phyloP scores from a whole-genome alignment of 2,329 filamentous ascomycete genomes.

The Didymella sp. region DNA sequence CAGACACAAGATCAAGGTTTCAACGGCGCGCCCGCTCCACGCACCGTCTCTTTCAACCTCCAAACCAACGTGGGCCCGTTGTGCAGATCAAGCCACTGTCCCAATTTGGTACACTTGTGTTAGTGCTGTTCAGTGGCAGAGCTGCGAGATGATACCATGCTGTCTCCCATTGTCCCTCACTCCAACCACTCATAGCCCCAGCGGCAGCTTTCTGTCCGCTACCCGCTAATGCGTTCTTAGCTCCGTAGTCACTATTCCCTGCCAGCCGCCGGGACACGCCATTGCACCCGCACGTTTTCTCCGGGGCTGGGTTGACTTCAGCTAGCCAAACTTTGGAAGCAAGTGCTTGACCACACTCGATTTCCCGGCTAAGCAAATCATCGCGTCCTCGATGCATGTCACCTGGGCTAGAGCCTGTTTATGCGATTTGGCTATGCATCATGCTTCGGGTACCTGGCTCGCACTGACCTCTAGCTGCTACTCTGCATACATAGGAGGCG shows the following conservation, averaged over 20 bases:
- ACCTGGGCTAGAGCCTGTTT: slow-evolving; percentile 22
- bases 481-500: slow-evolving; percentile 22
- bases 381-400: slow-evolving; percentile 31
- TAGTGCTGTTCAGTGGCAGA: slow-evolving; percentile 29
- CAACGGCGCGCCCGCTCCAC: slow-evolving; percentile 41
- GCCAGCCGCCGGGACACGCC: slow-evolving; percentile 24
- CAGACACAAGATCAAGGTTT: slow-evolving; percentile 26
- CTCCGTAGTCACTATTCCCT: slow-evolving; percentile 36
- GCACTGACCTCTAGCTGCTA: slow-evolving; percentile 26
- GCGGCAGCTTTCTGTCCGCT: slow-evolving; percentile 13
- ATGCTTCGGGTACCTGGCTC: slow-evolving; percentile 34
- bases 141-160: slow-evolving; percentile 33
- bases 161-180: slow-evolving; percentile 7
- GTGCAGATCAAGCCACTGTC: slow-evolving; percentile 41
- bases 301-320: slow-evolving; percentile 29
- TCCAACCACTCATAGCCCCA: slow-evolving; percentile 24
- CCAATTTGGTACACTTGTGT: slow-evolving; percentile 30
- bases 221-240: slow-evolving; percentile 18
- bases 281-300: slow-evolving; percentile 28
- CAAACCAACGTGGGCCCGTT: slow-evolving; percentile 39
- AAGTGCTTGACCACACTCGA: slow-evolving; percentile 33
- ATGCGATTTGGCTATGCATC: slow-evolving; percentile 27
- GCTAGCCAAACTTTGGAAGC: slow-evolving; percentile 33
- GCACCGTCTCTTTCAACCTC: slow-evolving; percentile 26
- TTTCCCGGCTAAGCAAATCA: slow-evolving; percentile 29